Evolutionary conservation across 352 stramenopile genomes (phyloP), one percentile per base, ranked within the genome.

Genomic region (Phytopythium cucurbitacearum): DNA sequence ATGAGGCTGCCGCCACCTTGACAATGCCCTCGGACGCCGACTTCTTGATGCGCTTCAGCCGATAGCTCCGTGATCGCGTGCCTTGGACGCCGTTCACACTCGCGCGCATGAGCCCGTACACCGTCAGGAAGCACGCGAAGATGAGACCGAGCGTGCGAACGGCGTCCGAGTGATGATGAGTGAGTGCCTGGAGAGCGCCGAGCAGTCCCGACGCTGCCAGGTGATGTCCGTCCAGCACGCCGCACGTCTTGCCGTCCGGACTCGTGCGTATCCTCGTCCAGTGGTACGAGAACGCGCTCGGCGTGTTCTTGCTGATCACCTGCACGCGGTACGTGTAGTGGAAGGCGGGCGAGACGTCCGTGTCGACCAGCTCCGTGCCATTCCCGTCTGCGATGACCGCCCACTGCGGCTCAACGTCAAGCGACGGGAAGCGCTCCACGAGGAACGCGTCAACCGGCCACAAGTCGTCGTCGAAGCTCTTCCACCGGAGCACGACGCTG

Each of bases 41-140:
- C 51, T 80, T 80, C 48, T 72, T 68, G 35, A 85, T 85, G 32
- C 68, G 61, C 42, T 77, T 77, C 2, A 85, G 60, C 4, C 73
- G 73, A 57, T 64, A 67, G 37, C 58, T 77, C 45, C 73, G 73
- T 50, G 73, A 76, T 28, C 73, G 68, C 3, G 68, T 85, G 40
- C 65, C 60, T 51, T 85, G 73, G 21, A 81, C 64, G 33, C 73
- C 52, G 65, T 68, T 77, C 38, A 81, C 68, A 47, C 64, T 85
- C 3, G 66, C 69, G 5, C 73, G 73, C 65, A 81, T 80, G 45
- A 81, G 62, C 3, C 62, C 71, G 51, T 80, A 85, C 4, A 81
- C 71, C 8, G 68, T 77, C 41, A 85, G 62, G 49, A 85, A 81
- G 56, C 71, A 85, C 32, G 71, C 65, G 32, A 70, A 70, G 38